Evolutionary conservation across 176 grass and related monocot genomes (phyloP), one percentile per base, ranked within the genome.

Genomic region (Musa schizocarpa): DNA sequence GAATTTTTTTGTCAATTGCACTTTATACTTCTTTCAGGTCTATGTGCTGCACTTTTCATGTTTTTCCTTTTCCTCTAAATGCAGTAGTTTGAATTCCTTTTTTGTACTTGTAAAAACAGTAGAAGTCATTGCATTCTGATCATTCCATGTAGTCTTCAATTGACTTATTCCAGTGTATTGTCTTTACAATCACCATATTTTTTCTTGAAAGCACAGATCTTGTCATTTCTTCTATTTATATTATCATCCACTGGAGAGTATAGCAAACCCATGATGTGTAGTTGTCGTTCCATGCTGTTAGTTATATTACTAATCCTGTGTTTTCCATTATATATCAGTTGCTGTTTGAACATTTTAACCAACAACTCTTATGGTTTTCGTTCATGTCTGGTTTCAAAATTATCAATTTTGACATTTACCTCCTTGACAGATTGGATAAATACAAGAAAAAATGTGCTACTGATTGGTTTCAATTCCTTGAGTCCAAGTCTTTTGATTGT

Each of bases 271-370:
- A 43, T 43, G 4, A 43, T 43, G 34, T 43, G 34, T 43, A 43
- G 34, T 43, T 43, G 34, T 43, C 0, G 34, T 43, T 43, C 34
- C 34, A 43, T 43, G 34, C 34, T 43, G 34, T 43, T 43, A 43
- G 34, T 43, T 43, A 6, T 63, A 63, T 21, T 63, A 63, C 21
- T 1, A 63, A 17, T n/a, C 22, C 61, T 22, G 10, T 63, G 22
- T 63, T 63, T 63, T 9, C 61, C 61, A 63, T 63, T 63, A 17
- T 22, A 63, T 63, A n/a, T 63, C n/a, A n/a, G 17, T 63, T 63
- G 8, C 61, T 63, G n/a, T 22, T 63, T 17, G 17, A 43, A 43
- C 3, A 43, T 43, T 43, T 43, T 43, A 43, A 43, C 34, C 34
- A 43, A 43, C 34, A 43, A 17, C 67, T 70, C 49, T 70, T 70